These are phyloP conservation scores for Pseudotsuga menziesii DNA, from an alignment of 75 land plant species.

Conservation along the genomic window DNA sequence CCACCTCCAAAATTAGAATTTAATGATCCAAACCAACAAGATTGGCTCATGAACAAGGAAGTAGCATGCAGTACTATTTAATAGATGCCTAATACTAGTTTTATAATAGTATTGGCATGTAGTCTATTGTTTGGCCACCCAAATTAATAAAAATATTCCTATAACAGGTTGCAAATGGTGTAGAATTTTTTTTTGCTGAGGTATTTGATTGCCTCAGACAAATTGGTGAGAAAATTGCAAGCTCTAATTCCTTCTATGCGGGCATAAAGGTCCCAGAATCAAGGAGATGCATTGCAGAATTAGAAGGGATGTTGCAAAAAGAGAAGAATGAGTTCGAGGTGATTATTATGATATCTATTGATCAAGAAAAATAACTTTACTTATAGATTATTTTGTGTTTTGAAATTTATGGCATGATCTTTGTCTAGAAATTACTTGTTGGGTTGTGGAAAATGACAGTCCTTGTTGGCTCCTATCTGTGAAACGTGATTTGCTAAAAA, in stretches of 20 bases:
- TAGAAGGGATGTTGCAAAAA: conserved; percentile 55
- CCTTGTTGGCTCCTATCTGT: conserved; percentile 1
- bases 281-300: conserved; percentile 40
- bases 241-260: conserved; percentile 17
- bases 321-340: conserved; percentile 80
- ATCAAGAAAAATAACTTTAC: not conserved
- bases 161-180: conserved; percentile 52
- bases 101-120: not conserved
- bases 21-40: conserved; percentile 42
- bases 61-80: conserved; percentile 31
- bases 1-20: conserved; percentile 81
- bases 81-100: not conserved
- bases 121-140: not conserved
- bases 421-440: not conserved
- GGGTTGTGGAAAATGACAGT: not conserved
- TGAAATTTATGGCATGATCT: not conserved
- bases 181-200: conserved; percentile 46
- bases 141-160: not conserved
- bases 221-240: conserved; percentile 24
- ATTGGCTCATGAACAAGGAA: conserved; percentile 52
- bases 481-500: conserved; percentile 41
- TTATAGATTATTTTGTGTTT: not conserved
- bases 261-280: conserved; percentile 31
- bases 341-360: not conserved
- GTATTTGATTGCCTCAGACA: conserved; percentile 34